Base-by-base conservation (phyloP, 2,329 filamentous ascomycete genomes). In the Cladosporium sp. region DNA sequence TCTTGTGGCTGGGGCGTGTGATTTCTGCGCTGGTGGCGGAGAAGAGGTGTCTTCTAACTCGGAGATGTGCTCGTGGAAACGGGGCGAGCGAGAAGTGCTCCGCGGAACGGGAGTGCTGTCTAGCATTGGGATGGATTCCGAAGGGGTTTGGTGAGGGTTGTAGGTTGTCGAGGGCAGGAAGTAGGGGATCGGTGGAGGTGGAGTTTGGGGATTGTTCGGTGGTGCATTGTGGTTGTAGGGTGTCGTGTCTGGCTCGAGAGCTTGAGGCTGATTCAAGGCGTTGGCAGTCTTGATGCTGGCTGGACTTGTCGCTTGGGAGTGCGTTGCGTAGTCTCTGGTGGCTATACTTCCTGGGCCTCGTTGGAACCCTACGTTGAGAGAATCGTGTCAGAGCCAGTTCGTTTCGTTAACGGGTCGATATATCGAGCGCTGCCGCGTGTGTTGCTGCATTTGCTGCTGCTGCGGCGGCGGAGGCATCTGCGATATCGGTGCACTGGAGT, bases 381-480 rank as follows among this genome's bases (percentile, higher is more conserved):
- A 53, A n/a, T 15, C 7, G n/a, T 20, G 40, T 57, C 55, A 57
- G 39, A 57, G 45, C 45, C 47, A 51, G 37, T 25, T 45, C 7
- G 15, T 25, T 28, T 57, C 45, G 10, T 37, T 47, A 36, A 22
- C 13, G 1, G 56, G 56, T 10, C 56, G 42, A 22, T 58, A 54
- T 13, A 47, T 35, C 8, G 49, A 58, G 22, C 57, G 51, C 36
- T 56, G 57, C 24, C 40, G n/a, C 3, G 57, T 53, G 17, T 58
- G 57, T 13, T 52, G 56, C 24, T 45, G 8, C 40, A 17, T 10
- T 12, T 40, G 45, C n/a, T n/a, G n/a, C n/a, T n/a, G n/a, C n/a
- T n/a, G n/a, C n/a, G n/a, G n/a, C 36, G 42, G 45, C 57, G 60
- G 50, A 64, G 65, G 49, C 65, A 61, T 59, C 64, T 67, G 55